Base-by-base conservation (phyloP, 805 yeast species). In the Starmerella powellii region DNA sequence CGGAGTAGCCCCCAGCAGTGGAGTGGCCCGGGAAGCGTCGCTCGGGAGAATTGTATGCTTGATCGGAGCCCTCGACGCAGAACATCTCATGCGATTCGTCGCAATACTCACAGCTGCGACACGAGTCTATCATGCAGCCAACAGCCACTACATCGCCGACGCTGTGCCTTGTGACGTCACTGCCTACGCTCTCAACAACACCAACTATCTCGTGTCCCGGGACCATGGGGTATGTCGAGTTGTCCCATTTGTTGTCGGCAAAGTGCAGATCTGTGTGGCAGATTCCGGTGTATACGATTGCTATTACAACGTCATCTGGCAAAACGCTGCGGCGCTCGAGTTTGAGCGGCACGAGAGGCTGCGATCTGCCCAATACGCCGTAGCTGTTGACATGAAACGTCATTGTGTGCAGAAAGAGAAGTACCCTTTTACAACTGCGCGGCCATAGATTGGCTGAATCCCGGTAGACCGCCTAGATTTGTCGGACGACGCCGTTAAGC, bases 121-220 rank as follows among this genome's bases (percentile, higher is more conserved):
- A 81, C 27, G 80, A 64, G 45, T 63, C 64, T 18, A 70, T 65
- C 56, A 73, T 77, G 24, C 91, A 88, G 52, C 94, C 93, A 38
- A 80, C 70, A 40, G 91, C 94, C 26, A 80, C 91, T 48, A 85
- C 67, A 50, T 83, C 78, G 40, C 93, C 94, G 13, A 78, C 59
- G 57, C 68, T 64, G 61, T 67, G 42, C 47, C 65, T 64, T n/a
- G 59, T 52, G 10, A 50, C 80, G 75, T 71, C 63, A 11, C 66
- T 52, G 44, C 88, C 94, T 31, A 79, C 64, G 24, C 28, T 77
- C 26, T 48, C 46, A 27, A 59, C 60, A 23, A 40, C 48, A 8
- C 65, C 65, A 31, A 56, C 55, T 30, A 61, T 59, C 40, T 61
- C 78, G 57, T 73, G 78, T 29, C 78, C 78, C 46, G 71, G 68